A percentile compares a stretch with the other conserved stretches of the same genome.
phyloP scores from a whole-genome alignment of 2,329 filamentous ascomycete species.

The Rutstroemia sp. region DNA sequence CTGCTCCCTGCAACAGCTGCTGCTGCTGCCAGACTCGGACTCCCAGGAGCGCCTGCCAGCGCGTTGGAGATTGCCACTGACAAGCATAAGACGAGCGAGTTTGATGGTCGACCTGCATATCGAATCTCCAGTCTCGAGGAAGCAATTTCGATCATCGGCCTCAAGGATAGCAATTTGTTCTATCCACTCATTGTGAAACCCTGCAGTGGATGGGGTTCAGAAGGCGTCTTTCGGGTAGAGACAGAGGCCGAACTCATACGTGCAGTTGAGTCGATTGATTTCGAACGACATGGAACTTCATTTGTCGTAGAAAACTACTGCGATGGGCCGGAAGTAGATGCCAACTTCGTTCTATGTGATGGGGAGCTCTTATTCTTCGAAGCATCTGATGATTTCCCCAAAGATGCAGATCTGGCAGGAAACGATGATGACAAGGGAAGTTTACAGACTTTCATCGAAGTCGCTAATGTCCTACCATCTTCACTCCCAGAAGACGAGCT shows the following conservation, averaged over 20 bases:
- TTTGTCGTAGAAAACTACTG: background rate
- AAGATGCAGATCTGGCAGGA: background rate
- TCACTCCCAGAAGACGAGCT: slow-evolving; percentile 19
- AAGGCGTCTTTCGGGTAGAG: slow-evolving; percentile 1
- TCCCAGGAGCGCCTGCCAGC: too few relatives aligned
- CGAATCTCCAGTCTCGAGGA: too few relatives aligned
- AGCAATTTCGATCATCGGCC: too few relatives aligned
- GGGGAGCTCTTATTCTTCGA: slow-evolving; percentile 9
- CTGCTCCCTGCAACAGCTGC: too few relatives aligned
- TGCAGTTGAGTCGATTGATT: background rate
- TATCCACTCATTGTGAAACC: slow-evolving; percentile 10
- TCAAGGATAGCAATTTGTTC: background rate
- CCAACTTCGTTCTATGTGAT: slow-evolving; percentile 5
- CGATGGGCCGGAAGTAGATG: slow-evolving; percentile 10
- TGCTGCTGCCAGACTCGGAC: too few relatives aligned
- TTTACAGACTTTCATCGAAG: slow-evolving; percentile 11
- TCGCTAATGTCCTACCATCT: slow-evolving; percentile 18
- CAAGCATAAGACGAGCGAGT: background rate
- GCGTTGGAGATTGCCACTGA: background rate
- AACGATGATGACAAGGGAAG: background rate
- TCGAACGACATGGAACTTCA: background rate
- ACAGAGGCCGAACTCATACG: background rate
- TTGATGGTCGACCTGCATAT: too few relatives aligned
- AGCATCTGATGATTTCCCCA: slow-evolving; percentile 5
- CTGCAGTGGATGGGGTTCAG: slow-evolving; percentile 6